Base-by-base conservation (phyloP, 2,329 filamentous ascomycete species). In the Neofusicoccum ribis region DNA sequence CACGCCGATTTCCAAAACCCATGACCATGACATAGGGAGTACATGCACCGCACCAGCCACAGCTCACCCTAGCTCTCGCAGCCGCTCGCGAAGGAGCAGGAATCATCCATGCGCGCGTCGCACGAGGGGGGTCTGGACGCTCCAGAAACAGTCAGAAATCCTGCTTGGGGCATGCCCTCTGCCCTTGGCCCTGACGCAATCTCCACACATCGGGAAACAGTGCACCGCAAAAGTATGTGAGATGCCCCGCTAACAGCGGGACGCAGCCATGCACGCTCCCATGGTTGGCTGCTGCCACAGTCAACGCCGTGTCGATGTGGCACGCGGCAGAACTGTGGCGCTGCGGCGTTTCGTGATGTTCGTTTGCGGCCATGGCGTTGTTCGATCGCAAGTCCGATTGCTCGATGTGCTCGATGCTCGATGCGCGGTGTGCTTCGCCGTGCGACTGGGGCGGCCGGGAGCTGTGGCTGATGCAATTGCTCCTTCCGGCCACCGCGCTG, bases 101-200 rank as follows among this genome's bases (percentile, higher is more conserved):
- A 36, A 47, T 60, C 56, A 60, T 60, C 56, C 56, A 60, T 60
- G 56, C 56, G 12, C 8, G 20, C 15, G 52, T 37, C n/a, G 34
- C 50, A 37, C 50, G 15, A 39, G 50, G 5, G 46, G 20, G 41
- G 54, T 59, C 54, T 41, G 46, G 54, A 47, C 27, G 41, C 31
- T 6, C 56, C 41, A 47, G 56, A 60, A 47, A 15, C 43, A 37
- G 41, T 17, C 15, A n/a, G 23, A 60, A 60, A 60, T 60, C 56
- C 56, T 60, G 56, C 56, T 59, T 59, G 20, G 12, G 47, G 47
- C 27, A 12, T 11, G 15, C 47, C 27, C 23, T 44, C 6, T 39
- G 44, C 39, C 52, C 39, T 14, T 20, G 20, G 39, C 39, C 27
- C 37, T 46, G 54, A 59, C 54, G 54, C 54, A 59, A 59, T 59